Conservation (phyloP, 2,329 filamentous ascomycete species). For the Aspergillus ruber region DNA sequence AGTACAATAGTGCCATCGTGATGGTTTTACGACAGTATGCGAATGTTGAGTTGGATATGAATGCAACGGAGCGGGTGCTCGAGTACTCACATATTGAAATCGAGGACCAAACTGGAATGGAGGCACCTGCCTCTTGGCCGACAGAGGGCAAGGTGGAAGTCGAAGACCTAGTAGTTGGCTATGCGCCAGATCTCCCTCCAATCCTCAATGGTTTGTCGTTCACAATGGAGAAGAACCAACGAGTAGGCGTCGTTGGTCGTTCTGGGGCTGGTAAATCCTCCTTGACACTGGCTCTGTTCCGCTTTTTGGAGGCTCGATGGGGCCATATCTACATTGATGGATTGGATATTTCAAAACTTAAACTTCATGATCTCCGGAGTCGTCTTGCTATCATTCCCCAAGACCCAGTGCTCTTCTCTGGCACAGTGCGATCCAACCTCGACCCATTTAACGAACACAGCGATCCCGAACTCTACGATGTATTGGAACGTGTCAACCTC, state of each 20-base stretch:
- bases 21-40: constrained; percentile 65
- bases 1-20: constrained; percentile 61
- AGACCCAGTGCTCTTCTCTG: constrained; percentile 75
- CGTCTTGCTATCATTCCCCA: constrained; percentile 74
- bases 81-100: constrained; percentile 66
- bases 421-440: constrained; percentile 68
- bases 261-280: constrained; percentile 25
- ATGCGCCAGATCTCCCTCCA: constrained; percentile 60
- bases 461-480: constrained; percentile 63
- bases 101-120: constrained; percentile 56
- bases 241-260: constrained; percentile 23
- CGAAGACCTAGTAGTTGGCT: constrained; percentile 63
- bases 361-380: constrained; percentile 54
- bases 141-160: constrained; percentile 65
- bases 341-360: constrained; percentile 42
- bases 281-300: constrained; percentile 18
- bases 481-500: constrained; percentile 65
- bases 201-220: constrained; percentile 17
- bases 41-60: constrained; percentile 70
- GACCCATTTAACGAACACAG: constrained; percentile 67
- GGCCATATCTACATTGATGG: constrained; percentile 23
- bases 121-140: constrained; percentile 68
- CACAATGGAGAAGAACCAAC: constrained; percentile 15
- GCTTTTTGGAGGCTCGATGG: constrained; percentile 15
- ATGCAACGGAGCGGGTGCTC: constrained; percentile 66